Base-by-base conservation (phyloP, 768 basidiomycete genomes). In the Lactarius sanguifluus region DNA sequence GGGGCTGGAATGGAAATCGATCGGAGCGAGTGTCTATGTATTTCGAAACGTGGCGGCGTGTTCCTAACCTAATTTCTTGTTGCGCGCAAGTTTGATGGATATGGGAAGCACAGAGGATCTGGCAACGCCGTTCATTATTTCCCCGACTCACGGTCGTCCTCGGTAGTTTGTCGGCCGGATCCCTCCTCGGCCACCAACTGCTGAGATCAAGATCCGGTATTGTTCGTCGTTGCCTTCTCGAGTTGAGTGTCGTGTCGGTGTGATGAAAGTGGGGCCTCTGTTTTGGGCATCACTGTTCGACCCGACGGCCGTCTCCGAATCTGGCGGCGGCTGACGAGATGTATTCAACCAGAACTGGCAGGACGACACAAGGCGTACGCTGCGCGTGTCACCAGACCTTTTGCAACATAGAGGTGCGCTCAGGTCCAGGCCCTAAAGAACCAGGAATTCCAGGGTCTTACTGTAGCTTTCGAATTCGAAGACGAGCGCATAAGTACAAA, bases 291-390 rank as follows among this genome's bases (percentile, higher is more conserved):
- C 23, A 30, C 1, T 28, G 23, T 20, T 34, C 9, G 9, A 8
- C 34, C 1, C 25, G 23, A 50, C 40, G 28, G 28, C 57, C 12
- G 25, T 59, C 64, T 32, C 64, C 47, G 47, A 20, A 12, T 59
- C 59, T 18, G 40, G 34, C 32, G 64, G 64, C 5, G 54, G 59
- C 59, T 61, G 56, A 34, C 32, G 40, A 41, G 23, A 57, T 10
- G 13, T 1, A 34, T 1, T 23, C 18, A 18, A n/a, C 60, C n/a
- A 45, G 5, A 16, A 34, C 13, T 38, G 47, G 61, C 36, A 40
- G 36, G 23, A 25, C 32, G 1, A 25, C 61, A 28, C 47, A 38
- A 36, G 47, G 32, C 32, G 59, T 9, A 20, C 59, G 30, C 5
- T 4, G 32, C 2, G 40, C 23, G n/a, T 36, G 59, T 60, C 50